Evolutionary conservation across 2,329 filamentous ascomycete species (phyloP).

Genomic region (Penicillium oxalicum): DNA sequence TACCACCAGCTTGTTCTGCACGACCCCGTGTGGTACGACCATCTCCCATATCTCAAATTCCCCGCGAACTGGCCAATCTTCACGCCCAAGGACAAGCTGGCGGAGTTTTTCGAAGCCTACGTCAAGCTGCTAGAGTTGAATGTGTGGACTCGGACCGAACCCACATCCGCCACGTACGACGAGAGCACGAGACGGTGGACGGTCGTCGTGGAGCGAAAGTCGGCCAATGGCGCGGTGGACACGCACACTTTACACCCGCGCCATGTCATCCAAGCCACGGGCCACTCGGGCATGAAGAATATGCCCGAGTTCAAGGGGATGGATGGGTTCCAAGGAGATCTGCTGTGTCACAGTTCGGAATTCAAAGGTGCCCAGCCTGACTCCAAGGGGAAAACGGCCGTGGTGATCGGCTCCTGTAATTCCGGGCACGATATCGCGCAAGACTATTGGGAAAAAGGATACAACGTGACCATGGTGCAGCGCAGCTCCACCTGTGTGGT

Average conservation of each 20-base stretch:
- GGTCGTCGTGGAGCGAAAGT: slow-evolving; percentile 44
- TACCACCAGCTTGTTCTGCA: slow-evolving; percentile 63
- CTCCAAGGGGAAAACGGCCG: slow-evolving; percentile 52
- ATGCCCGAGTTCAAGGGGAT: slow-evolving; percentile 45
- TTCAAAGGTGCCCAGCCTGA: slow-evolving; percentile 49
- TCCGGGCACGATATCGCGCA: slow-evolving; percentile 65
- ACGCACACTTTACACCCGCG: slow-evolving; percentile 54
- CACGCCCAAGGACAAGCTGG: slow-evolving; percentile 66
- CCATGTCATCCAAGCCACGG: slow-evolving; percentile 62
- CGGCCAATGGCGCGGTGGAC: slow-evolving; percentile 37
- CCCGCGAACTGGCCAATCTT: slow-evolving; percentile 63
- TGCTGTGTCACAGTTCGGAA: slow-evolving; percentile 57
- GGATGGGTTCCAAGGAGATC: slow-evolving; percentile 52
- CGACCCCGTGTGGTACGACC: slow-evolving; percentile 55
- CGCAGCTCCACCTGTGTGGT: slow-evolving; percentile 61
- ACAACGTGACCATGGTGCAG: slow-evolving; percentile 64
- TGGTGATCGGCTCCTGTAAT: slow-evolving; percentile 64
- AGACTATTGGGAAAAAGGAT: slow-evolving; percentile 61
- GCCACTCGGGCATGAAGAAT: slow-evolving; percentile 61
- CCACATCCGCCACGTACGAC: slow-evolving; percentile 48
- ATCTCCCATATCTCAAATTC: slow-evolving; percentile 59
- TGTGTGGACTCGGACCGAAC: slow-evolving; percentile 54
- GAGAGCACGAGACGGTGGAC: slow-evolving; percentile 50
- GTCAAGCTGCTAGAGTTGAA: slow-evolving; percentile 61
- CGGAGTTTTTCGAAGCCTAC: slow-evolving; percentile 63